These are phyloP conservation scores for Alternaria longipes DNA, from an alignment of 2,329 filamentous ascomycete genomes.

Conservation along the genomic window DNA sequence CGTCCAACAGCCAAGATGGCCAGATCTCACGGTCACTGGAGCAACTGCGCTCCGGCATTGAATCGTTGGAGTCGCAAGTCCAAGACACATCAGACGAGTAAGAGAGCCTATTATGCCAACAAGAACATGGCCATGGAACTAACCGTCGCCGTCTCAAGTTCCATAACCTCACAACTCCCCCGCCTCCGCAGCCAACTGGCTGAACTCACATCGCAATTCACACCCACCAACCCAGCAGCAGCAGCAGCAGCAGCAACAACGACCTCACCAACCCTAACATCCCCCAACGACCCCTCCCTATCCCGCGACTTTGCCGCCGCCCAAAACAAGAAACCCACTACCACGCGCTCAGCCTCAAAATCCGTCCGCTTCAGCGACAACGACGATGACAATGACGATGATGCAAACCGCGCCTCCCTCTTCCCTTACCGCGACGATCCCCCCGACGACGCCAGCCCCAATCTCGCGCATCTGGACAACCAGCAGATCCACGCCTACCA, in stretches of 20 bases:
- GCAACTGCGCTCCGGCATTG: slow-evolving; percentile 82
- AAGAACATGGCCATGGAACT: not conserved
- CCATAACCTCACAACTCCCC: slow-evolving; percentile 65
- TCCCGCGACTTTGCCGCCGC: slow-evolving; percentile 50
- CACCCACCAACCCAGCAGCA: slow-evolving; percentile 63
- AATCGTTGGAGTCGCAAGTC: slow-evolving; percentile 71
- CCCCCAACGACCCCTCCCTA: slow-evolving; percentile 56
- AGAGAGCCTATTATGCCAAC: slow-evolving; percentile 4
- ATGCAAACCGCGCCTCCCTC: slow-evolving; percentile 63
- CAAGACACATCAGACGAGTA: slow-evolving; percentile 67
- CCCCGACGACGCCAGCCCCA: slow-evolving; percentile 51
- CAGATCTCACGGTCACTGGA: slow-evolving; percentile 90
- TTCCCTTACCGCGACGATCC: slow-evolving; percentile 80
- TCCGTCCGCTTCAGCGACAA: slow-evolving; percentile 85
- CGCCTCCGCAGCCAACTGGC: slow-evolving; percentile 77
- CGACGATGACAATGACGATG: slow-evolving; percentile 48
- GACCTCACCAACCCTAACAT: slow-evolving; percentile 50
- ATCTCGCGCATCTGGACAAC: slow-evolving; percentile 72
- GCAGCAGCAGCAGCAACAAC: slow-evolving; percentile 52
- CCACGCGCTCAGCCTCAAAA: slow-evolving; percentile 60
- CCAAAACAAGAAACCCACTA: slow-evolving; percentile 43
- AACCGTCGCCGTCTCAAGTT: not conserved
- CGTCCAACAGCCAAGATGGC: slow-evolving; percentile 82
- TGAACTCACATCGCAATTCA: slow-evolving; percentile 82
- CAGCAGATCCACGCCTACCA: slow-evolving; percentile 89